Evolutionary conservation across 164 flowering plant genomes (phyloP), one percentile per base, ranked within the genome.

Genomic region (Malania oleifera): DNA sequence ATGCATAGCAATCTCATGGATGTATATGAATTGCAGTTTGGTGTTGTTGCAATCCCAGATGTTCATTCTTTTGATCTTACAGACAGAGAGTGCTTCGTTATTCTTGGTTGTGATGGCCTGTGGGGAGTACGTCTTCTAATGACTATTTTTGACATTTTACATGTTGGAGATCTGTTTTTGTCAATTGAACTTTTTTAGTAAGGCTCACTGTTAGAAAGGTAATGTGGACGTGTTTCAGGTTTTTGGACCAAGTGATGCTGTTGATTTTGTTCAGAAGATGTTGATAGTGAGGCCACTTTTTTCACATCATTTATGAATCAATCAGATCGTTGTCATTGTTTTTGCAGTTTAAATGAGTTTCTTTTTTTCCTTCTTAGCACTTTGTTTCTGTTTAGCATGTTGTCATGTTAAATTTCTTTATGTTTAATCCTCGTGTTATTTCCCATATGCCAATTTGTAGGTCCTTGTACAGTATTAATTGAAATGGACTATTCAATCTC

Each of bases 41-140:
- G 97, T 26, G 96, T 91, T 59, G 61, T 76, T 70, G 89, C 93
- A 50, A 83, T 74, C 25, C 97, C 96, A 44, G 91, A 91, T 76
- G 68, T 91, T 56, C 86, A 84, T 60, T 91, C 97, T 22, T 90
- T 90, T 70, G 87, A 86, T 63, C 74, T 87, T 29, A 84, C 97
- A 18, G 84, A 79, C 25, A 80, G 82, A 72, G 97, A 87, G 49
- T 80, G 75, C 55, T 91, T 91, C 67, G 79, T 91, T 20, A 82
- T 91, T 74, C 96, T 91, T 64, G 97, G 96, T 41, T 91, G 97
- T 66, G 97, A 91, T 77, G 97, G 97, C 59, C 83, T 91, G 19
- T 91, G 97, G 97, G 96, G 91, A 80, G 97, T 91, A 80, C 67
- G 73, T 67, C 35, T 66, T 49, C 43, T 13, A 8, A 46, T 57